A percentile compares a stretch with the other conserved stretches of the same genome.
These are phyloP conservation scores for Immersiporthe knoxdaviesiana DNA, from an alignment of 2,329 filamentous ascomycete genomes.

Conservation along the genomic window DNA sequence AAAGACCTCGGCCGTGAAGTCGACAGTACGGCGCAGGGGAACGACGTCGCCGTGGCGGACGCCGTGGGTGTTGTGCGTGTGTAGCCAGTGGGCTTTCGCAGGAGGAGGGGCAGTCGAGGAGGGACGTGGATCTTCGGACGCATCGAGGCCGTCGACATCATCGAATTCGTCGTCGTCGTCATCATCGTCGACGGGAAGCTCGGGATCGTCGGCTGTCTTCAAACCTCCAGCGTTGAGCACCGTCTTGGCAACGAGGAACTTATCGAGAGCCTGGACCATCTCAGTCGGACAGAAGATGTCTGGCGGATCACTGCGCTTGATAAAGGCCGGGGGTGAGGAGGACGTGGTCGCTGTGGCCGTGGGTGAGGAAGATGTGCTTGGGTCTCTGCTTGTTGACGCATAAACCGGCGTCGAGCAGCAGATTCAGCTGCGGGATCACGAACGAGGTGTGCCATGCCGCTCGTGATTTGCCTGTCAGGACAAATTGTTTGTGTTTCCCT, in stretches of 20 bases:
- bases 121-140: constrained; percentile 8
- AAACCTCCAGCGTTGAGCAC: constrained; percentile 48
- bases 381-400: constrained; percentile 50
- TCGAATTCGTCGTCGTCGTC: constrained; percentile 16
- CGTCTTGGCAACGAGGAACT: constrained; percentile 45
- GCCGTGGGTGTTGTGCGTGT: constrained; percentile 46
- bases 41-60: constrained; percentile 42
- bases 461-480: constrained; percentile 51
- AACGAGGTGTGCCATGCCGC: constrained; percentile 58
- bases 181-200: constrained; percentile 27
- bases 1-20: constrained; percentile 48
- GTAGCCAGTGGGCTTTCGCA: constrained; percentile 33
- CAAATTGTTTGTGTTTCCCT: constrained; percentile 45
- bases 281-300: constrained; percentile 50
- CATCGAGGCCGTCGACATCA: constrained; percentile 25
- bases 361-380: constrained; percentile 54
- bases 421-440: constrained; percentile 52
- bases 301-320: constrained; percentile 48
- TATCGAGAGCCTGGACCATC: constrained; percentile 45
- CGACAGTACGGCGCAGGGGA: constrained; percentile 40
- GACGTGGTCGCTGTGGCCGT: constrained; percentile 53
- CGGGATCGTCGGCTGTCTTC: constrained; percentile 34
- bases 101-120: background rate
- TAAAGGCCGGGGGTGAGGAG: constrained; percentile 48
- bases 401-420: constrained; percentile 54